These are phyloP conservation scores for Pisolithus thermaeus DNA, from an alignment of 1,284 basidiomycete species.

Conservation along the genomic window DNA sequence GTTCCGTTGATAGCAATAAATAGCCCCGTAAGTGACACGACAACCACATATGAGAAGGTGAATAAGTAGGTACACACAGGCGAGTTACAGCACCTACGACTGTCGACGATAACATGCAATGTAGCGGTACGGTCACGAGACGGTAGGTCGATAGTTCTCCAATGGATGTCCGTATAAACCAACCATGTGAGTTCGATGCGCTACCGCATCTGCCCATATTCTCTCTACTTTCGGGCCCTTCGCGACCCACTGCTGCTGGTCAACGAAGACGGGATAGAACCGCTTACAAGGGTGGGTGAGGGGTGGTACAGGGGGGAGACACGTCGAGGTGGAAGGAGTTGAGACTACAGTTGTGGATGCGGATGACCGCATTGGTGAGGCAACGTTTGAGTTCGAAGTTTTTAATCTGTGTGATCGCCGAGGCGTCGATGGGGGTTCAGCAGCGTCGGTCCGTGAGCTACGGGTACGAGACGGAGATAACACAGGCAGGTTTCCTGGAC, in stretches of 20 bases:
- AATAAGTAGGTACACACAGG: too few relatives aligned
- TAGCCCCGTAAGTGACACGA: too few relatives aligned
- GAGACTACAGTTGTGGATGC: slow-evolving; percentile 4
- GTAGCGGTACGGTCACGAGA: too few relatives aligned
- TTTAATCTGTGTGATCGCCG: slow-evolving; percentile 6
- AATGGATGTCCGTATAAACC: slow-evolving; percentile 13
- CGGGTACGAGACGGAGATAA: background rate
- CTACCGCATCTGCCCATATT: slow-evolving; percentile 19
- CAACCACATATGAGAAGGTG: too few relatives aligned
- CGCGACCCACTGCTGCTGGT: too few relatives aligned
- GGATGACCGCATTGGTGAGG: slow-evolving; percentile 2
- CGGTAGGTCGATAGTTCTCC: background rate
- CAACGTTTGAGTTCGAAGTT: background rate
- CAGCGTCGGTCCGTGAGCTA: background rate
- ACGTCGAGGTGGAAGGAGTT: slow-evolving; percentile 5
- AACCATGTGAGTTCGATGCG: slow-evolving; percentile 14
- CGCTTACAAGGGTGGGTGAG: slow-evolving; percentile 11
- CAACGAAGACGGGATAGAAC: slow-evolving; percentile 26
- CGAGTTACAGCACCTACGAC: too few relatives aligned
- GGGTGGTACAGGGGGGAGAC: slow-evolving; percentile 4
- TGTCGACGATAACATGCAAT: too few relatives aligned
- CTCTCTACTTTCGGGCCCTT: slow-evolving; percentile 25
- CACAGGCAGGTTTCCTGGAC: background rate
- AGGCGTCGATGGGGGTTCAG: slow-evolving; percentile 21
- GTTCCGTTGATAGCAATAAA: too few relatives aligned